Evolutionary conservation across 495 filamentous ascomycete genomes (phyloP).

Genomic region (Hyaloscypha bicolor): DNA sequence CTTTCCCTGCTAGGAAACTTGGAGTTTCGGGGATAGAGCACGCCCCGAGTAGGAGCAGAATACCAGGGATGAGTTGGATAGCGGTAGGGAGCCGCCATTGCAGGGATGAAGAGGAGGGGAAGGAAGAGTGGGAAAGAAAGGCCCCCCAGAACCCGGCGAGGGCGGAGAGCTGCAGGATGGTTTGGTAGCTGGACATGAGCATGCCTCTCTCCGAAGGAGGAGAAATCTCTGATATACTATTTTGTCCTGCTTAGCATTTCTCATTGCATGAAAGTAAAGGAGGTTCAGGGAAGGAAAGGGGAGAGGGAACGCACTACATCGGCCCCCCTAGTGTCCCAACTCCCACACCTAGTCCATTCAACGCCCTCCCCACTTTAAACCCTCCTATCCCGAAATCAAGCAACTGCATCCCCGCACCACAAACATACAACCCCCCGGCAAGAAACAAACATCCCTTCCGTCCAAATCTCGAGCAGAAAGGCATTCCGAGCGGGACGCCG

Average conservation of each 20-base stretch:
- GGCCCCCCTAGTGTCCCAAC: constrained; percentile 13
- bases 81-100: constrained; percentile 11
- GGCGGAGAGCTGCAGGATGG: constrained; percentile 11
- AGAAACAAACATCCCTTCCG: constrained; percentile 11
- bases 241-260: not conserved
- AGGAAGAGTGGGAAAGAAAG: not conserved
- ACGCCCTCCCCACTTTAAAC: constrained; percentile 6
- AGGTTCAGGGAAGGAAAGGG: not conserved
- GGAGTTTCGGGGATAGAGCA: constrained; percentile 13
- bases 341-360: constrained; percentile 20
- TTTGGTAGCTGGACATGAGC: constrained; percentile 21
- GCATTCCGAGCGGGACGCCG: constrained; percentile 17
- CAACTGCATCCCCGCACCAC: constrained; percentile 8
- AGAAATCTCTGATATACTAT: constrained; percentile 20
- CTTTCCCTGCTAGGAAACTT: constrained; percentile 6
- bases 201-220: constrained; percentile 13
- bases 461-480: constrained; percentile 8
- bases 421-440: constrained; percentile 1
- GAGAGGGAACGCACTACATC: constrained; percentile 13
- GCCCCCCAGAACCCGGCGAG: constrained; percentile 17
- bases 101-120: not conserved
- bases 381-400: not conserved
- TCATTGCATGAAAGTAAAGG: not conserved
- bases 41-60: constrained; percentile 3
- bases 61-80: constrained; percentile 15